Evolutionary conservation across 768 basidiomycete species (phyloP).

Genomic region (Crucibulum laeve): DNA sequence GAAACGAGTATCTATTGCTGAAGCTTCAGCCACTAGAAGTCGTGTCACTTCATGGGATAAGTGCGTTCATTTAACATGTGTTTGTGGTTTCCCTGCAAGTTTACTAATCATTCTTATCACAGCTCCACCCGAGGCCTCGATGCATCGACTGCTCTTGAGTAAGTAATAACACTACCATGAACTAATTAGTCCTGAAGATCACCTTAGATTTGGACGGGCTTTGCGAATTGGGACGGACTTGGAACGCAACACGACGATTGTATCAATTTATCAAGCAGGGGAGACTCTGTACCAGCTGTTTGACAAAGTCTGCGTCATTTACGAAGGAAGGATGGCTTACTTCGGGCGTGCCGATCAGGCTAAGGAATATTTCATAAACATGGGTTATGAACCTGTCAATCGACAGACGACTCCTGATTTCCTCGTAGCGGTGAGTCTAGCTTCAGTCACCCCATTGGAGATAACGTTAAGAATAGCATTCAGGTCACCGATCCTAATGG

Average conservation of each 20-base stretch:
- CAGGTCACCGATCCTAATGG: conserved; percentile 41
- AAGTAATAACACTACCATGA: no score
- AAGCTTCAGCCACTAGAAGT: conserved; percentile 60
- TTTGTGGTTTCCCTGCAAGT: neutral
- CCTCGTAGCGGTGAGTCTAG: conserved; percentile 52
- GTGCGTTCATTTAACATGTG: conserved; percentile 27
- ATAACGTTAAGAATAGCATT: conserved; percentile 8
- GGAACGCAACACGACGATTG: conserved; percentile 52
- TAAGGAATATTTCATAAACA: conserved; percentile 67
- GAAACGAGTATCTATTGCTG: conserved; percentile 72
- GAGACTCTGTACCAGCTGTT: conserved; percentile 61
- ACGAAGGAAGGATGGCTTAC: conserved; percentile 74
- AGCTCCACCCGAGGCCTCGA: conserved; percentile 67
- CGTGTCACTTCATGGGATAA: conserved; percentile 76
- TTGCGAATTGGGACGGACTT: conserved; percentile 65
- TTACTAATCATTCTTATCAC: conserved; percentile 9
- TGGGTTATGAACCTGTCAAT: conserved; percentile 56
- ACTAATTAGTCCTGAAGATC: no score
- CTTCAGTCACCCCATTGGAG: conserved; percentile 22
- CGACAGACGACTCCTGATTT: conserved; percentile 67
- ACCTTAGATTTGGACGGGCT: conserved; percentile 63
- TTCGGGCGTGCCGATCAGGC: conserved; percentile 67
- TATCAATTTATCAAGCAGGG: conserved; percentile 82
- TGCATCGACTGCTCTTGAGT: conserved; percentile 69
- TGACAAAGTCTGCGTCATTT: conserved; percentile 74